phyloP scores from a whole-genome alignment of 164 flowering plant genomes.

The Santalum album region DNA sequence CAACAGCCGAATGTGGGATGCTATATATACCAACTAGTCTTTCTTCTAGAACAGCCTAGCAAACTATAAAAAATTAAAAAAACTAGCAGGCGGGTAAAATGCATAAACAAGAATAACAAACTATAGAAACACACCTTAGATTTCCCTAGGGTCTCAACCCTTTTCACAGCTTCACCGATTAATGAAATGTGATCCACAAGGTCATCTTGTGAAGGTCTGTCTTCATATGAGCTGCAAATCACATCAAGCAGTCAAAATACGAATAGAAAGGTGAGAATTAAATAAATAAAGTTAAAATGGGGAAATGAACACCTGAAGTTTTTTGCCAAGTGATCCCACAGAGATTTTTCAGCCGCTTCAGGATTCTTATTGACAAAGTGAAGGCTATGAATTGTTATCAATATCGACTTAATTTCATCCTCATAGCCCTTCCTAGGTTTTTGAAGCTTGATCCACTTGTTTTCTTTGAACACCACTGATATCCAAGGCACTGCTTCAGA shows the following conservation, averaged over 20 bases:
- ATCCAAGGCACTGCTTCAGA: constrained; percentile 39
- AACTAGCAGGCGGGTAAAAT: no score
- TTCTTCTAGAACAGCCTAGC: no score
- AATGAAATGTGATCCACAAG: constrained; percentile 31
- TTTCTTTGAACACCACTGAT: constrained; percentile 49
- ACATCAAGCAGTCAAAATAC: constrained; percentile 1
- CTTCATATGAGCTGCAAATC: constrained; percentile 32
- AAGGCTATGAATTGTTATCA: constrained; percentile 51
- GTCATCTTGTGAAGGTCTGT: constrained; percentile 40
- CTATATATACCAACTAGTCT: no score
- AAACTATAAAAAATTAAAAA: no score
- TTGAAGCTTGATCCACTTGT: constrained; percentile 55
- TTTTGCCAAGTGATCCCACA: constrained; percentile 60
- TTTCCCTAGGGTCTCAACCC: constrained; percentile 28
- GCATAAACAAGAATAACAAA: not conserved
- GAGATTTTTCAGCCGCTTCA: constrained; percentile 28
- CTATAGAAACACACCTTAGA: constrained; percentile 30
- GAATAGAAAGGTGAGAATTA: not conserved
- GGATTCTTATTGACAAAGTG: constrained; percentile 43
- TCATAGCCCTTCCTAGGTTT: constrained; percentile 65
- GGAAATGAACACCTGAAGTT: constrained; percentile 40
- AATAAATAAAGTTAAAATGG: not conserved
- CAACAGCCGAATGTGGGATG: no score
- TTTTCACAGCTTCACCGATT: constrained; percentile 28
- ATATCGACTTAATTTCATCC: constrained; percentile 36